Evolutionary conservation across 164 flowering plant genomes (phyloP).

Genomic region (Chimonanthus salicifolius): DNA sequence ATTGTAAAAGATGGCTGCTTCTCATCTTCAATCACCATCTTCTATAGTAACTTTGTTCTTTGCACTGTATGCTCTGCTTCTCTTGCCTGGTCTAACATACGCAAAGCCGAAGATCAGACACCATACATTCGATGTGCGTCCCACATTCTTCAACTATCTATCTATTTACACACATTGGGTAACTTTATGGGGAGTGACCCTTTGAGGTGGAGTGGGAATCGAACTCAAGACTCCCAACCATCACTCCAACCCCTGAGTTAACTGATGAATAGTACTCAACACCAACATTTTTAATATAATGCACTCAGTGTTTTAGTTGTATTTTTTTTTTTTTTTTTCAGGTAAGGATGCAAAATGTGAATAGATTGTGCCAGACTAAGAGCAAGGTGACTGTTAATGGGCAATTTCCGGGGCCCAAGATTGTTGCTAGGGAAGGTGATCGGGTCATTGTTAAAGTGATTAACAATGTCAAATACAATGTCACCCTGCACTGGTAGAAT

Average conservation of each 20-base stretch:
- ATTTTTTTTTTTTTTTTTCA: background rate
- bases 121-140: conserved; percentile 10
- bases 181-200: too few species aligned
- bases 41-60: conserved; percentile 5
- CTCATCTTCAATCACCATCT: conserved; percentile 1
- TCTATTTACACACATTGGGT: too few species aligned
- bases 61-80: background rate
- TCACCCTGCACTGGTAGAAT: conserved; percentile 31
- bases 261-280: background rate
- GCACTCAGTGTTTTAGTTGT: too few species aligned
- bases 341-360: conserved; percentile 10
- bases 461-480: conserved; percentile 28
- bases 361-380: conserved; percentile 38
- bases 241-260: too few species aligned
- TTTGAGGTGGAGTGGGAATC: too few species aligned
- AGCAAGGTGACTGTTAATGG: conserved; percentile 22
- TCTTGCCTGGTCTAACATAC: conserved; percentile 1
- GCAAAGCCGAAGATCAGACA: background rate
- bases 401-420: conserved; percentile 24
- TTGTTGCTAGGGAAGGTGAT: conserved; percentile 34
- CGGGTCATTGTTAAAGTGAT: conserved; percentile 27
- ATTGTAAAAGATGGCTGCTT: conserved; percentile 1
- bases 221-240: too few species aligned
- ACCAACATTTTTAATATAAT: background rate
- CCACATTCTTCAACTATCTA: background rate